These are phyloP conservation scores for Dianthus caryophyllus DNA, from an alignment of 148 eudicot species.

Conservation along the genomic window DNA sequence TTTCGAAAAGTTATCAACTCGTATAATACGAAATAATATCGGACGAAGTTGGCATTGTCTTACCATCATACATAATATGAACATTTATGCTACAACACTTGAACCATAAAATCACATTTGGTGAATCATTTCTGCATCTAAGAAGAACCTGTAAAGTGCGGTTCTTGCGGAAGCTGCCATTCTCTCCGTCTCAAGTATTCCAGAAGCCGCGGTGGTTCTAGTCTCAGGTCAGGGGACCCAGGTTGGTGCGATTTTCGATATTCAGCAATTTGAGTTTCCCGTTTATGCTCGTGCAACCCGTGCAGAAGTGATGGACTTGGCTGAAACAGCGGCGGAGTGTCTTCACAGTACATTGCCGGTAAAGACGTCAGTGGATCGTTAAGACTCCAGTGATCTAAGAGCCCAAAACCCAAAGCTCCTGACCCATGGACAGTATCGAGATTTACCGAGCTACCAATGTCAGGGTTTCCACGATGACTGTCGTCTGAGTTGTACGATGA, in stretches of 20 bases:
- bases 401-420: conserved; percentile 36
- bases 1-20: too few relatives aligned
- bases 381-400: conserved; percentile 52
- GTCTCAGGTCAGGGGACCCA: conserved; percentile 32
- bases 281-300: conserved; percentile 44
- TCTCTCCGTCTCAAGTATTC: conserved; percentile 72
- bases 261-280: conserved; percentile 36
- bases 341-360: conserved; percentile 37
- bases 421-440: conserved; percentile 29
- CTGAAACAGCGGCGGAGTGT: conserved; percentile 31
- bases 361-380: conserved; percentile 30
- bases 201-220: conserved; percentile 52
- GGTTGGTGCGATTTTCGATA: conserved; percentile 40
- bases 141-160: conserved; percentile 54
- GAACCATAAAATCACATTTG: conserved; percentile 4
- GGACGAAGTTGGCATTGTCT: too few relatives aligned
- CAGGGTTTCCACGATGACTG: conserved; percentile 26
- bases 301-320: conserved; percentile 40
- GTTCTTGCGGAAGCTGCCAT: conserved; percentile 56
- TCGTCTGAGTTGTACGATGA: conserved; percentile 24
- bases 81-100: too few relatives aligned
- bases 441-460: conserved; percentile 22
- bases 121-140: conserved; percentile 50
- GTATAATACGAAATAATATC: too few relatives aligned
- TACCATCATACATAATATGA: too few relatives aligned